Conservation (phyloP, 331 rosid species). For the Rhamnella rubrinervis region DNA sequence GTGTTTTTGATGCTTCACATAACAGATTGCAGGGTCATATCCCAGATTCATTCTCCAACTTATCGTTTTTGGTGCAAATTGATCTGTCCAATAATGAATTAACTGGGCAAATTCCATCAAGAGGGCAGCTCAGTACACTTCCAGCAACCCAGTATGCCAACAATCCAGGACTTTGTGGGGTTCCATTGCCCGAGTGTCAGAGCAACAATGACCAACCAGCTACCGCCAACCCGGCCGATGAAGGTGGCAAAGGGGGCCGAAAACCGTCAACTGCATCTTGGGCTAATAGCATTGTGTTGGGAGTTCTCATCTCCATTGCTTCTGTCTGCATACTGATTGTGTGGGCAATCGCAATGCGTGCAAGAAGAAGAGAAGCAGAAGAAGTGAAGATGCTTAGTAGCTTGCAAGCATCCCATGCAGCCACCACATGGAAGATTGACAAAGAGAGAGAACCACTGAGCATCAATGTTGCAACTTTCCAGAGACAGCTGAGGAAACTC, state of each 20-base stretch:
- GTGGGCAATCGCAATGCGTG: conserved; percentile 92
- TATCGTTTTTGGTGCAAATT: conserved; percentile 90
- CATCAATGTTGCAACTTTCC: conserved; percentile 96
- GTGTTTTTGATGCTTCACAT: conserved; percentile 94
- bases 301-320: conserved; percentile 80
- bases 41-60: conserved; percentile 93
- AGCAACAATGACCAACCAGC: conserved; percentile 43
- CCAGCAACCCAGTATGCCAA: conserved; percentile 89
- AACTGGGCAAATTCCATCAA: conserved; percentile 85
- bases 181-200: conserved; percentile 83
- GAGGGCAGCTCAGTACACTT: conserved; percentile 97
- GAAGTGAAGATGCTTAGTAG: conserved; percentile 92
- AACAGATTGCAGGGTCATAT: conserved; percentile 91
- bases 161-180: conserved; percentile 97
- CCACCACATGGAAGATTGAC: conserved; percentile 98
- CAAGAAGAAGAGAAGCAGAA: conserved; percentile 74
- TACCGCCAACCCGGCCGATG: conserved; percentile 36
- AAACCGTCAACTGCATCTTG: conserved; percentile 55
- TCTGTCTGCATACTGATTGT: conserved; percentile 74
- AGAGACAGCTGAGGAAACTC: conserved; percentile 92
- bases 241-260: conserved; percentile 38
- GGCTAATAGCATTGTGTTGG: conserved; percentile 85
- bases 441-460: conserved; percentile 94
- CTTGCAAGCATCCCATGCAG: conserved; percentile 88
- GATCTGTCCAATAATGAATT: conserved; percentile 88